Percentiles rank a stretch among this genome's conserved stretches.
These are phyloP conservation scores for Jaltomata sinuosa DNA, from an alignment of 257 asterid species.

Conservation along the genomic window DNA sequence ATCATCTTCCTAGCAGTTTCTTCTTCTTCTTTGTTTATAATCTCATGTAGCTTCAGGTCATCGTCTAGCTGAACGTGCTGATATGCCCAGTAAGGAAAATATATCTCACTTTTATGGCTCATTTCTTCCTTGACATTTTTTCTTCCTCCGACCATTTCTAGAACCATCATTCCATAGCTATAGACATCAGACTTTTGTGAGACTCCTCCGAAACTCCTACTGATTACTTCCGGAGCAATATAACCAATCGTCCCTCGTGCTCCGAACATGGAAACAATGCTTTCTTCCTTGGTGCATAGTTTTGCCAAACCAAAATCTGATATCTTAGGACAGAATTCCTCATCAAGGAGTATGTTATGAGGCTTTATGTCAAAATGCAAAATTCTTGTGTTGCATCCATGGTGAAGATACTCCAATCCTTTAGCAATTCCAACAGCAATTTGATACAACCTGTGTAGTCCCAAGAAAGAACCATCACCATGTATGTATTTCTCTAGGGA, in stretches of 20 bases:
- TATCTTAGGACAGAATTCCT: constrained; percentile 18
- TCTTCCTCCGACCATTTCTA: constrained; percentile 21
- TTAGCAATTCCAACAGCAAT: constrained; percentile 12
- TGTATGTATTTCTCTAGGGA: constrained; percentile 16
- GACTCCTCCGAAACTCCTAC: constrained; percentile 11
- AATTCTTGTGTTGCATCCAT: constrained; percentile 14
- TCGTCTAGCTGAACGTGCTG: background rate
- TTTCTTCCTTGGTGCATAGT: constrained; percentile 2
- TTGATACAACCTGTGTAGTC: background rate
- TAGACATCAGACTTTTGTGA: constrained; percentile 19
- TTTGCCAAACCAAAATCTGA: constrained; percentile 22
- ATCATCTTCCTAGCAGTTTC: constrained; percentile 10
- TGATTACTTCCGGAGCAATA: constrained; percentile 19
- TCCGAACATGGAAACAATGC: constrained; percentile 6
- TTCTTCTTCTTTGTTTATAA: constrained; percentile 2
- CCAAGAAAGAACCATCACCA: background rate
- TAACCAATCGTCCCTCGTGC: constrained; percentile 21
- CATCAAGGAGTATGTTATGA: constrained; percentile 16
- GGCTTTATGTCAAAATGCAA: constrained; percentile 29
- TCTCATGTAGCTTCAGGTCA: background rate
- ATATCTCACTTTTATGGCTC: constrained; percentile 4
- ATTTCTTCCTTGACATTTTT: background rate
- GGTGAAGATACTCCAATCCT: constrained; percentile 22
- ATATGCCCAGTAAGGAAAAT: constrained; percentile 18
- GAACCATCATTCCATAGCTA: constrained; percentile 25